Evolutionary conservation across 2,329 filamentous ascomycete species (phyloP), one percentile per base, ranked within the genome.

Genomic region (Bertia moriformis): DNA sequence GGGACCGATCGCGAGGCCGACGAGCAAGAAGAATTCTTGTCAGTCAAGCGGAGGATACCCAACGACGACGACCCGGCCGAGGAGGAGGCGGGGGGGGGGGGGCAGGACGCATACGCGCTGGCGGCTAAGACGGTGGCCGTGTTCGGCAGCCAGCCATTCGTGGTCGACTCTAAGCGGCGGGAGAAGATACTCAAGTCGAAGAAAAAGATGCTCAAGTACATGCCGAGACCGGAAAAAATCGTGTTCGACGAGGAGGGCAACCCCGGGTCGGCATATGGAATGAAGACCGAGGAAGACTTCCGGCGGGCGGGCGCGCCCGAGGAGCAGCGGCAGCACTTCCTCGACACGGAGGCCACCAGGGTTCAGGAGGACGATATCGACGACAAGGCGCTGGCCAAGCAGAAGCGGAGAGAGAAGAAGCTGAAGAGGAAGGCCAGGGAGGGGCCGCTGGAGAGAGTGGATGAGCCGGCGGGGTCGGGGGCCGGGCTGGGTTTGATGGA

Each of bases 121-220:
- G 52, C 56, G 36, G 61, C 62, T 38, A 82, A 78, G 58, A 67
- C 78, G 2, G 68, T 95, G 38, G 61, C 72, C 27, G 69, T 80
- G 1, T 68, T 82, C 10, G 78, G 79, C 39, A 75, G 71, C 44
- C 74, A 83, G 19, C 74, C 84, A 2, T 68, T 94, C 35, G 64
- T 94, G 14, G 77, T 98, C 44, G 91, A 98, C 63, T 94, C 87
- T 12, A 93, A 96, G 58, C 85, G 91, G 18, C 80, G 87, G 48
- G 89, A 94, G 61, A 96, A 95, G 64, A 72, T 94, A n/a, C 73
- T 96, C 46, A 82, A 82, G 52, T 93, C 84, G 15, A 96, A 95
- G 69, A 94, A 94, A 69, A 83, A 93, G 59, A 73, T 95, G 46
- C 71, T 86, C 53, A 91, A 93, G 55, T 83, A 85, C 66, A 93